Conservation (phyloP, 1,139 yeast genomes). For the Candida tropicalis region DNA sequence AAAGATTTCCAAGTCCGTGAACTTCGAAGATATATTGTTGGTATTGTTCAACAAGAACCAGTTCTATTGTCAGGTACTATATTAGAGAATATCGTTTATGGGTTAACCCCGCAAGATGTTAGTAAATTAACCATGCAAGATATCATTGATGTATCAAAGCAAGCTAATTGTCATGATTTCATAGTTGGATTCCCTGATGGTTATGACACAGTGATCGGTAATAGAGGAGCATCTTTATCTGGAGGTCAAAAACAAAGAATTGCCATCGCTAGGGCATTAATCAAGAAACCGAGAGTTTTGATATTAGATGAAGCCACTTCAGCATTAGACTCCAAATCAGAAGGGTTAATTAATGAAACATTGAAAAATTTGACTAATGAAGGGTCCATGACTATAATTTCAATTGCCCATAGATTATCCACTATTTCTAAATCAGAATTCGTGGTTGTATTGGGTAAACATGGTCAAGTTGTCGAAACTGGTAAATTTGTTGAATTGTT, state of each 20-base stretch:
- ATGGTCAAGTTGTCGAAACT: slow-evolving; percentile 45
- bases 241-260: slow-evolving; percentile 94
- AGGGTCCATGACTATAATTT: slow-evolving; percentile 80
- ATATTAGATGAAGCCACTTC: slow-evolving; percentile 80
- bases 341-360: slow-evolving; percentile 64
- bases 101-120: slow-evolving; percentile 59
- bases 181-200: slow-evolving; percentile 53
- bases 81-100: slow-evolving; percentile 77
- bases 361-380: slow-evolving; percentile 51
- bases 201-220: slow-evolving; percentile 55
- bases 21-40: slow-evolving; percentile 67
- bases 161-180: slow-evolving; percentile 61
- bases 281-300: slow-evolving; percentile 62
- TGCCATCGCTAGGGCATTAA: slow-evolving; percentile 82
- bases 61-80: slow-evolving; percentile 77
- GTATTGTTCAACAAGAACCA: slow-evolving; percentile 91
- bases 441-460: slow-evolving; percentile 58
- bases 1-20: slow-evolving; percentile 67
- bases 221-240: slow-evolving; percentile 60
- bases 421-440: slow-evolving; percentile 61
- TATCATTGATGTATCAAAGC: slow-evolving; percentile 43
- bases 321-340: slow-evolving; percentile 76
- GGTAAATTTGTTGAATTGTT: slow-evolving; percentile 47
- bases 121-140: slow-evolving; percentile 41
- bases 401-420: slow-evolving; percentile 89